Conservation (phyloP, 352 stramenopile species). For the Phytophthora colocasiae region DNA sequence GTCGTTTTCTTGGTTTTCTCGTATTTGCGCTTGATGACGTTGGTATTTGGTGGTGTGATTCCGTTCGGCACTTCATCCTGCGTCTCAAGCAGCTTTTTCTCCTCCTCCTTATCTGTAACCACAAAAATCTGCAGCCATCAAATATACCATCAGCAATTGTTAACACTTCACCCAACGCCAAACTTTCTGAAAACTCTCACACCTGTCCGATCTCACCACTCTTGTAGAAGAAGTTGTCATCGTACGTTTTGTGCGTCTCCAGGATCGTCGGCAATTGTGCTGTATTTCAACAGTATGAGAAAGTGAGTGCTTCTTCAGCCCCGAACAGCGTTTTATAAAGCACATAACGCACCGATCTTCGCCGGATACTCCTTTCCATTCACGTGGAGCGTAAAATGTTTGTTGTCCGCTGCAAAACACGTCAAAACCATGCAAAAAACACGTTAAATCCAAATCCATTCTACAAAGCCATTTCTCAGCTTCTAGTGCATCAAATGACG, state of each 20-base stretch:
- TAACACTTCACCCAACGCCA: neutral
- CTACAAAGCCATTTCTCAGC: constrained; percentile 8
- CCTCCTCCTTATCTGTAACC: constrained; percentile 81
- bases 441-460: constrained; percentile 7
- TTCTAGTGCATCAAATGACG: neutral
- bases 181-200: neutral
- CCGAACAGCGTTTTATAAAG: constrained; percentile 29
- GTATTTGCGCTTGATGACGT: constrained; percentile 89
- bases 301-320: neutral
- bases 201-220: constrained; percentile 89
- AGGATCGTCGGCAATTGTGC: constrained; percentile 87
- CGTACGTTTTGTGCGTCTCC: constrained; percentile 91
- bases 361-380: constrained; percentile 80
- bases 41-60: constrained; percentile 86
- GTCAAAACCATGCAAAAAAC: neutral
- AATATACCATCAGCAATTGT: neutral
- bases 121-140: constrained; percentile 71
- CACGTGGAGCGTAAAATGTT: constrained; percentile 82
- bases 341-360: constrained; percentile 78
- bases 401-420: constrained; percentile 75
- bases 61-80: constrained; percentile 75
- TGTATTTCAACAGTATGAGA: constrained; percentile 29
- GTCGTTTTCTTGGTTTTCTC: constrained; percentile 88
- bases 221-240: constrained; percentile 92
- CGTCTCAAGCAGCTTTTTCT: constrained; percentile 65